phyloP scores from a whole-genome alignment of 202 grass and related monocot genomes.

The Brachypodium distachyon region DNA sequence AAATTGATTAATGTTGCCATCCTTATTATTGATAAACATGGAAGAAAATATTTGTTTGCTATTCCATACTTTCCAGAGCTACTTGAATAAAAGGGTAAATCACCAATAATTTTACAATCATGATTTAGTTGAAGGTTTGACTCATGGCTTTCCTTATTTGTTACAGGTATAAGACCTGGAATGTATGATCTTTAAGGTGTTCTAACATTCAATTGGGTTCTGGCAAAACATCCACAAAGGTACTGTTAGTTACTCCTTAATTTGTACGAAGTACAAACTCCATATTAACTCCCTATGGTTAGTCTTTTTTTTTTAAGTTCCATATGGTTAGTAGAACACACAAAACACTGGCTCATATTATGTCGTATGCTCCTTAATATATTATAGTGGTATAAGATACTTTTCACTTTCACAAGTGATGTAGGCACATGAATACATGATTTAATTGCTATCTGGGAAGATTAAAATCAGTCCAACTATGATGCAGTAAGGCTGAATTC shows the following conservation, averaged over 20 bases:
- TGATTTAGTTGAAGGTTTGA: neutral
- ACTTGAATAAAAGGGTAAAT: constrained; percentile 74
- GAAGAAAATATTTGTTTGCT: constrained; percentile 80
- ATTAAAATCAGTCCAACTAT: neutral
- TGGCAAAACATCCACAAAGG: constrained; percentile 62
- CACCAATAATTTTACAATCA: neutral
- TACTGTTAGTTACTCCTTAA: neutral
- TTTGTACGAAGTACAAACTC: neutral
- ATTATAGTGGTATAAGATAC: neutral
- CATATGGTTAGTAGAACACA: neutral
- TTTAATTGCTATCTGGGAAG: neutral
- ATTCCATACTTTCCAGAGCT: constrained; percentile 85
- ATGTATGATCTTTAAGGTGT: no score
- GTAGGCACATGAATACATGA: neutral
- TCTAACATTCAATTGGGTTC: constrained; percentile 70
- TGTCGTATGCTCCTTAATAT: neutral
- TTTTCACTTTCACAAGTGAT: neutral
- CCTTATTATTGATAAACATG: constrained; percentile 80
- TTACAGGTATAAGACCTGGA: no score
- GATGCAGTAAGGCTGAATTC: neutral
- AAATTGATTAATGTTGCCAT: constrained; percentile 88
- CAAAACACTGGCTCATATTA: neutral
- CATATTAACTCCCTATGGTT: neutral
- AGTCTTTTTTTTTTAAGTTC: no score
- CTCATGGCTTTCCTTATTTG: neutral